These are phyloP conservation scores for Spencermartinsiella ligniputridi DNA, from an alignment of 1,139 yeast species.

Conservation along the genomic window DNA sequence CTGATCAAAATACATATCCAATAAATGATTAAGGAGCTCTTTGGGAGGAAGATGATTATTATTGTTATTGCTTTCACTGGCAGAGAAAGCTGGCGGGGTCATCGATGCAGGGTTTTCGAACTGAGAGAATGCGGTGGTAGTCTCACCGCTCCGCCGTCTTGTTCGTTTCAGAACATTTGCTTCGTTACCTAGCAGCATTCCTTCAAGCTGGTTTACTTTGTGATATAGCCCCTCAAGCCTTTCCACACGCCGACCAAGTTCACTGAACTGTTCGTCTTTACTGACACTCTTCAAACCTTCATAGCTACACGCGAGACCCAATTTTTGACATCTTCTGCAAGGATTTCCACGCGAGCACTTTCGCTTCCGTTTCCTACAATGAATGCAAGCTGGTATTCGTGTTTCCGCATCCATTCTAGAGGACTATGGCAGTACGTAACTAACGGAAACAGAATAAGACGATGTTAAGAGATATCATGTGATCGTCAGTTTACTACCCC, in stretches of 20 bases:
- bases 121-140: not conserved
- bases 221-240: slow-evolving; percentile 5
- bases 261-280: not conserved
- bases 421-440: no score
- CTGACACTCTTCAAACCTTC: slow-evolving; percentile 9
- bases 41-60: slow-evolving; percentile 5
- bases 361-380: slow-evolving; percentile 19
- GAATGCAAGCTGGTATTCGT: slow-evolving; percentile 13
- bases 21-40: slow-evolving; percentile 2
- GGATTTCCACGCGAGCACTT: slow-evolving; percentile 22
- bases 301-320: slow-evolving; percentile 13
- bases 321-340: slow-evolving; percentile 14
- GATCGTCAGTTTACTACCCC: no score
- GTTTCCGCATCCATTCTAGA: not conserved
- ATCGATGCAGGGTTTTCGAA: not conserved
- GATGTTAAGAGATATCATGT: no score
- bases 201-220: slow-evolving; percentile 12
- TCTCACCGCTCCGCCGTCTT: not conserved
- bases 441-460: no score
- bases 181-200: slow-evolving; percentile 11
- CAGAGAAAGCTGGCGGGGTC: not conserved
- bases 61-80: not conserved
- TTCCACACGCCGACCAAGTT: not conserved
- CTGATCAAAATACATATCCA: slow-evolving; percentile 9
- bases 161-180: not conserved